Evolutionary conservation across 2,329 filamentous ascomycete species (phyloP), one percentile per base, ranked within the genome.

Genomic region (Fonsecaea multimorphosa): DNA sequence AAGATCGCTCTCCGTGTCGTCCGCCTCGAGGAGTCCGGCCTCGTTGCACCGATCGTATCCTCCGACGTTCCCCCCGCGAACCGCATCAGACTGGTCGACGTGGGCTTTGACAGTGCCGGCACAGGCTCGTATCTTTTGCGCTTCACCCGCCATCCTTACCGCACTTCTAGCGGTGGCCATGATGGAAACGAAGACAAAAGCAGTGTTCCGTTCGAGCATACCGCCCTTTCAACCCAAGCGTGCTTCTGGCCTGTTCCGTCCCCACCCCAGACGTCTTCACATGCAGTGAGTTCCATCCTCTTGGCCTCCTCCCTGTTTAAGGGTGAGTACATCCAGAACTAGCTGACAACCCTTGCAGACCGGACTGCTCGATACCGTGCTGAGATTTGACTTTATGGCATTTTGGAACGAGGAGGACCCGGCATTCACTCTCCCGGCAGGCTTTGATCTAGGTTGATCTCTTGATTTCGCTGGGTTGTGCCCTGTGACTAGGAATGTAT

Each of bases 21-120:
- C 16, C 19, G 38, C n/a, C 51, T 70, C 9, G 68, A 70, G 40
- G 68, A 70, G 46, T 22, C 49, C 7, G 51, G 31, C 7, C 40
- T 68, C 27, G 14, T n/a, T 6, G 46, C 58, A 2, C 63, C 63
- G 11, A 63, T 68, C 19, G 49, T 55, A 8, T 58, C 54, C 46
- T 53, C 58, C 27, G 68, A 70, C 38, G 54, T 70, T 4, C 68
- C 68, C 22, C 56, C 60, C n/a, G 14, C n/a, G 38, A 56, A 51
- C 19, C 65, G 68, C 16, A 52, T 70, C 19, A 51, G 54, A 40
- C 29, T 70, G 8, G 14, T 52, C 14, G 40, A 59, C 22, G 8
- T 69, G 6, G 34, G 49, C 9, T 44, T 59, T 27, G 54, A 59
- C 29, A 3, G 8, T 19, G 12, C 19, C 12, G 19, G 22, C 9